Base-by-base conservation (phyloP, 805 yeast species). In the Kregervanrija pseudodelftensis region DNA sequence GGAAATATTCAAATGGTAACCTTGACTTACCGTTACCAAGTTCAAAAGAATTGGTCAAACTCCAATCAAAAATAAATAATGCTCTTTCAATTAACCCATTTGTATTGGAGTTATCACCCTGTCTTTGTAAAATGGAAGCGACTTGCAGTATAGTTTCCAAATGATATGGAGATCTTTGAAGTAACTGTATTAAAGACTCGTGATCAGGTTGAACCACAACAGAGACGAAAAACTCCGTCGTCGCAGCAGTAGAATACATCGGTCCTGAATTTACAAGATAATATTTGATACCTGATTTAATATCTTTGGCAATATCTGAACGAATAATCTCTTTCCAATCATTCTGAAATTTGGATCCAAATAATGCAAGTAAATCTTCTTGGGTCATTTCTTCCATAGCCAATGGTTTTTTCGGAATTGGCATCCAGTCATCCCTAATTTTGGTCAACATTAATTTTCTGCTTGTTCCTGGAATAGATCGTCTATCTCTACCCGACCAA, bases 401-500 rank as follows among this genome's bases (percentile, higher is more conserved):
- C 35, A 85, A 55, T 11, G 83, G 82, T 48, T 79, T 82, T 45
- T 72, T 70, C 28, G 73, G 64, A 0, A 86, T 77, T 1, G 95
- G 95, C 8, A 85, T 57, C 86, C 90, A 86, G 57, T 85, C 90
- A 48, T 84, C 89, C 57, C 84, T 75, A 38, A 87, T 78, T 54
- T 81, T 80, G 0, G 95, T 80, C 48, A 88, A 66, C 11, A 75
- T 67, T 40, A 87, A 64, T 53, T 84, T 83, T 49, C 88, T 72
- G 0, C 78, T 63, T 1, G 86, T 77, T 28, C 91, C 91, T 0
- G 96, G 96, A 3, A 85, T 76, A 5, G 78, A 66, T 40, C 83
- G 64, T 49, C 81, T 77, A 55, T 86, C 95, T 49, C 77, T 75
- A 0, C 95, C 95, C 38, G 88, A 84, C 95, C 95, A 87, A 17